A percentile compares a stretch with the other conserved stretches of the same genome.
Evolutionary conservation across 495 filamentous ascomycete species (phyloP).

Genomic region (Lasiosphaeria ovina): DNA sequence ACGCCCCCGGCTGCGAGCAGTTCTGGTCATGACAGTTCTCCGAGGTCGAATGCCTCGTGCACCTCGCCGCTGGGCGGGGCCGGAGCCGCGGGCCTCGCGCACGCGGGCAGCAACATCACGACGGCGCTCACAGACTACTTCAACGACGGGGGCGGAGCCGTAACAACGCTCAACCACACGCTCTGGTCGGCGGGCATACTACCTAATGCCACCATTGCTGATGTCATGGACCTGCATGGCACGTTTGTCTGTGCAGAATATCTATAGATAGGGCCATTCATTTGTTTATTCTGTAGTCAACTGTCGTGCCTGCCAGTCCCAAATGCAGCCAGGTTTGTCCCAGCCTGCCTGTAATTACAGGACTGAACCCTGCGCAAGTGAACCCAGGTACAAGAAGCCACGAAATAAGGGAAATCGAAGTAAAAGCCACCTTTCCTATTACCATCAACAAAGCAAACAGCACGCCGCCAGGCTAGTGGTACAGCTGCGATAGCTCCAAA

Average conservation of each 20-base stretch:
- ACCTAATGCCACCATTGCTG: constrained; percentile 30
- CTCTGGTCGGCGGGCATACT: constrained; percentile 28
- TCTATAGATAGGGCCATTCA: not conserved
- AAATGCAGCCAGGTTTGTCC: no score
- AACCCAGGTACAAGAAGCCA: no score
- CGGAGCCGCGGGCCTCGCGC: not conserved
- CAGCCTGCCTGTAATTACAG: no score
- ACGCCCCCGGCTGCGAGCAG: not conserved
- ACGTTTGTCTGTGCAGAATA: constrained; percentile 34
- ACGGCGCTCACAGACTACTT: constrained; percentile 30
- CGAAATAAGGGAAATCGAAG: no score
- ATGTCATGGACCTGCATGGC: constrained; percentile 37
- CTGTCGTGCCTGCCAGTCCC: no score
- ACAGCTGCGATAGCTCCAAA: no score
- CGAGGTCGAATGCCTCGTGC: not conserved
- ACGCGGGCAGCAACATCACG: constrained; percentile 1
- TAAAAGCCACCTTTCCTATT: no score
- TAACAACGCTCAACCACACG: constrained; percentile 35
- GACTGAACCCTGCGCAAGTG: no score
- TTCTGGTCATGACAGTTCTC: not conserved
- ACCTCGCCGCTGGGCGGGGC: not conserved
- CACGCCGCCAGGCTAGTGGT: no score
- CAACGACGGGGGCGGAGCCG: constrained; percentile 27
- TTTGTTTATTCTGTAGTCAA: no score
- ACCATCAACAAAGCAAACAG: no score